Conservation (phyloP, 306 rosid species). For the Carpinus viminea region DNA sequence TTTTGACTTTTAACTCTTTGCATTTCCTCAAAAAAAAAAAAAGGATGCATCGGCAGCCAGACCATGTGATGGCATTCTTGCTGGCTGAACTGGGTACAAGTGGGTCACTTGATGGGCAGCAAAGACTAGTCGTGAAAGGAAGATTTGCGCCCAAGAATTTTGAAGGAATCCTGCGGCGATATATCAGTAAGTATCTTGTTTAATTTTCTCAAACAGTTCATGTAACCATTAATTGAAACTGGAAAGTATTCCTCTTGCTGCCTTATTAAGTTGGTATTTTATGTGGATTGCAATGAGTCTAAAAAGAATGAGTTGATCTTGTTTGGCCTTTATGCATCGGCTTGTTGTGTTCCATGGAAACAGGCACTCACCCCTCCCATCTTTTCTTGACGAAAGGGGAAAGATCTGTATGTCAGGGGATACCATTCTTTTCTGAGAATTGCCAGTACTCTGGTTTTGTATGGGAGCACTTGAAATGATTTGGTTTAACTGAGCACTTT, state of each 20-base stretch:
- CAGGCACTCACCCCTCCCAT: neutral
- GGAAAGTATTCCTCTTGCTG: neutral
- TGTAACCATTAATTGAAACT: neutral
- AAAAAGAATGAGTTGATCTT: neutral
- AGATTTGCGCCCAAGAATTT: slow-evolving; percentile 96
- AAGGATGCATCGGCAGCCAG: slow-evolving; percentile 97
- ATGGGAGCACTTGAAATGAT: neutral
- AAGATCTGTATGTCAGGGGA: neutral
- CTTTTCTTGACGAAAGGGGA: neutral
- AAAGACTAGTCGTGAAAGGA: slow-evolving; percentile 92
- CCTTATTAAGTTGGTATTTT: neutral
- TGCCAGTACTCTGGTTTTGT: neutral
- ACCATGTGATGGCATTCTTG: slow-evolving; percentile 93
- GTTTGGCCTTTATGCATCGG: neutral
- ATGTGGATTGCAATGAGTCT: neutral
- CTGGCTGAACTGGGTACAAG: slow-evolving; percentile 95
- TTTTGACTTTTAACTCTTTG: neutral
- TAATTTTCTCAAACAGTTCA: neutral
- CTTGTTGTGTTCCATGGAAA: neutral
- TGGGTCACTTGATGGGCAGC: slow-evolving; percentile 97
- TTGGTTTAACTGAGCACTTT: neutral
- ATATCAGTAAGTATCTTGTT: slow-evolving; percentile 68
- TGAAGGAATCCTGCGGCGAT: slow-evolving; percentile 92
- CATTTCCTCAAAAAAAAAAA: neutral
- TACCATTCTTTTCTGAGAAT: neutral